Evolutionary conservation across 1,139 yeast species (phyloP), one percentile per base, ranked within the genome.

Genomic region (Yamadazyma aaseri): DNA sequence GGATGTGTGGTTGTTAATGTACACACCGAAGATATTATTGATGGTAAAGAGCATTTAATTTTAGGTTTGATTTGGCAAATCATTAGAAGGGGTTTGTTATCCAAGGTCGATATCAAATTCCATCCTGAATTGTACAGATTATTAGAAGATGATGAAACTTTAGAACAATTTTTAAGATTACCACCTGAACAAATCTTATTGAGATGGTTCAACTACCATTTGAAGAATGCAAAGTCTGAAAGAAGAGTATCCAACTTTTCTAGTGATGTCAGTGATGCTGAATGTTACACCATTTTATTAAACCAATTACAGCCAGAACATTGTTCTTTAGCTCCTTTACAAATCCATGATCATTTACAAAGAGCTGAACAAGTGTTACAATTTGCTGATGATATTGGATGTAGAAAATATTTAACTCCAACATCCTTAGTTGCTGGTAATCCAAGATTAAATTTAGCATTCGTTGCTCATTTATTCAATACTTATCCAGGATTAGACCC

Each of bases 1-100:
- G 98, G 97, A 14, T 92, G 97, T 71, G 86, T 92, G 36, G 98
- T 92, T 32, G 97, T 94, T 34, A 92, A 92, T 57, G 97, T 92
- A 32, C 97, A 92, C 52, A 86, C 97, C 4, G 97, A 92, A 58
- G 97, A 92, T 60, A 86, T 92, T 41, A 89, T 90, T 49, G 97
- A 90, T 50, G 98, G 99, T 50, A 86, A 85, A 51, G 99, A 92
- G 63, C 97, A 92, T 60, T 76, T 92, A 59, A 87, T 92, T 45
- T 71, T 92, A 48, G 99, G 99, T 40, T 76, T 94, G 41, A 90
- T 92, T 51, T 92, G 99, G 99, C 99, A 92, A 68, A 85, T 94
- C 51, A 94, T 92, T 50, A 83, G 98, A 63, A 81, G 96, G 62
- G 99, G 98, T 30, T 71, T 92, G 55, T 79, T 92, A 50, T 77